Conservation (phyloP, 805 yeast species). For the Candida silvicultrix region DNA sequence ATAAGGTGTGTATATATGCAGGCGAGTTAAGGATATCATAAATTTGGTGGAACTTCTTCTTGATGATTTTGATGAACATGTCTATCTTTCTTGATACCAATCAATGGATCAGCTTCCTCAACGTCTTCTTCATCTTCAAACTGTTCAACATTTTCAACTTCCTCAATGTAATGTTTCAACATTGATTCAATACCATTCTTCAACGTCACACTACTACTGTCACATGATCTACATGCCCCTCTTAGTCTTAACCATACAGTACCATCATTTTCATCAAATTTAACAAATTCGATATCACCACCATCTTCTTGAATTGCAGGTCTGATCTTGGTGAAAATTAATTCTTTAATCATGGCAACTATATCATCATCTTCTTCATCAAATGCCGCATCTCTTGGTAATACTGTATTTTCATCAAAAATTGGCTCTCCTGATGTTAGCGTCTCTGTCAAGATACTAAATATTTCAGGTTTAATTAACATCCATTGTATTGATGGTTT, state of each 20-base stretch:
- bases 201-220: constrained; percentile 57
- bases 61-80: not conserved
- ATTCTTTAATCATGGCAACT: constrained; percentile 60
- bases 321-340: constrained; percentile 62
- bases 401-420: constrained; percentile 26
- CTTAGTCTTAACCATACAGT: constrained; percentile 50
- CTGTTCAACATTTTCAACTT: constrained; percentile 51
- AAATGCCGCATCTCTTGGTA: constrained; percentile 33
- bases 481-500: constrained; percentile 43
- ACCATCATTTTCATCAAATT: constrained; percentile 53
- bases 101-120: constrained; percentile 8
- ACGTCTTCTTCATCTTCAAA: constrained; percentile 34
- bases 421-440: constrained; percentile 43
- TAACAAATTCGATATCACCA: constrained; percentile 65
- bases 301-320: constrained; percentile 77
- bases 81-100: constrained; percentile 10
- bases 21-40: constrained; percentile 2
- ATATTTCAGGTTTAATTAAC: constrained; percentile 60
- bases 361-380: constrained; percentile 63
- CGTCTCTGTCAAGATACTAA: constrained; percentile 26
- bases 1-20: not conserved
- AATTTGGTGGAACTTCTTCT: constrained; percentile 13
- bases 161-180: constrained; percentile 66
- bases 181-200: constrained; percentile 66
- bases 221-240: constrained; percentile 74